Conservation (phyloP, 257 asterid species). For the Echites panduratus region DNA sequence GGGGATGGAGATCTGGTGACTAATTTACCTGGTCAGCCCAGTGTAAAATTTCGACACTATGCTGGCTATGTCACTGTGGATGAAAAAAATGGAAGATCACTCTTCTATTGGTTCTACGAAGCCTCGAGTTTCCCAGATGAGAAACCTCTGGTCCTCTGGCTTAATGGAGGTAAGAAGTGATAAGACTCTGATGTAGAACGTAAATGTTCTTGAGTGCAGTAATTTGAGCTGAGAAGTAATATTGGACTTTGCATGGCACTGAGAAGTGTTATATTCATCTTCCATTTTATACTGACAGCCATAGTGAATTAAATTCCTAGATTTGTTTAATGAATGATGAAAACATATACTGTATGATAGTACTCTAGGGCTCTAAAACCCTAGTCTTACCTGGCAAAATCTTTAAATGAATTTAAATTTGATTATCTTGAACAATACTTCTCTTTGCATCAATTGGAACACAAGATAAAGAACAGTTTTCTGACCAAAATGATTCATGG, state of each 20-base stretch:
- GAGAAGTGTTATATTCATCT: neutral
- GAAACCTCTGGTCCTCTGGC: conserved; percentile 91
- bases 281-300: neutral
- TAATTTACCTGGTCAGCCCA: conserved; percentile 78
- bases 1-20: conserved; percentile 47
- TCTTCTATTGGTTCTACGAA: conserved; percentile 90
- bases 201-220: conserved; percentile 4
- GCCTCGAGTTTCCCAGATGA: conserved; percentile 41
- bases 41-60: conserved; percentile 54
- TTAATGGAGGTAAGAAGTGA: conserved; percentile 73
- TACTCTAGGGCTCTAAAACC: neutral
- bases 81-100: conserved; percentile 59
- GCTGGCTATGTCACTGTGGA: conserved; percentile 66
- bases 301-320: neutral
- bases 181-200: neutral
- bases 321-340: neutral
- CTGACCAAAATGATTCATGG: conserved; percentile 15
- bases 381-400: neutral
- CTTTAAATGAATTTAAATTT: neutral
- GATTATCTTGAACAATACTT: conserved; percentile 6
- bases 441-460: neutral
- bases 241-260: conserved; percentile 5
- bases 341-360: neutral
- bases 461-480: conserved; percentile 6
- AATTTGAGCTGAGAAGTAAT: neutral